Evolutionary conservation across 768 basidiomycete genomes (phyloP).

Genomic region (Krasilnikovozyma curviuscula): DNA sequence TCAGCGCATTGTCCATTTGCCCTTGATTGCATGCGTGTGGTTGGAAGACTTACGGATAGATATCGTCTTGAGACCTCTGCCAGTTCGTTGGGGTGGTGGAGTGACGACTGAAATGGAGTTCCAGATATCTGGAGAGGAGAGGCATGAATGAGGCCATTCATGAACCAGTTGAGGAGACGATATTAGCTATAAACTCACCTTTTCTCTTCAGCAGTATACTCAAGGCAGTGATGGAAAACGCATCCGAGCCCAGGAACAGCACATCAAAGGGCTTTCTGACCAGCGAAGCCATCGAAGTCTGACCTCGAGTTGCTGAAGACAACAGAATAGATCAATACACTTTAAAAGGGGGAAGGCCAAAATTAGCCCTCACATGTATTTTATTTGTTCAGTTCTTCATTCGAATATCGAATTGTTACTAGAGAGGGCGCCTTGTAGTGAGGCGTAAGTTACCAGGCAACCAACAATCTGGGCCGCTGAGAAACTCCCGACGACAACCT

Average conservation of each 20-base stretch:
- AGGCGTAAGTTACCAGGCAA: no score
- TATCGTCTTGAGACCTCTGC: slow-evolving; percentile 37
- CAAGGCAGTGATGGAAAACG: slow-evolving; percentile 62
- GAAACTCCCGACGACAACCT: no score
- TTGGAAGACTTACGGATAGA: slow-evolving; percentile 11
- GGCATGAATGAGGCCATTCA: neutral
- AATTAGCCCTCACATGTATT: no score
- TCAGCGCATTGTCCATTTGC: neutral
- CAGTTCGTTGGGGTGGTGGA: slow-evolving; percentile 45
- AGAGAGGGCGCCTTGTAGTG: no score
- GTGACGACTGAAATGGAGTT: slow-evolving; percentile 46
- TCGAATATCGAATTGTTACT: no score
- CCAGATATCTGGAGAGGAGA: slow-evolving; percentile 48
- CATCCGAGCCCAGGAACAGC: slow-evolving; percentile 72
- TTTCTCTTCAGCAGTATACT: slow-evolving; percentile 40
- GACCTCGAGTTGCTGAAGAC: no score
- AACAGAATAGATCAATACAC: no score
- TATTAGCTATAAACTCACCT: slow-evolving; percentile 33
- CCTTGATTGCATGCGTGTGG: slow-evolving; percentile 38
- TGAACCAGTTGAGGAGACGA: neutral
- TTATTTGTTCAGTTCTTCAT: no score
- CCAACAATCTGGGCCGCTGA: no score
- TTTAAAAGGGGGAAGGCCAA: no score
- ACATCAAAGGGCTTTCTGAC: slow-evolving; percentile 48
- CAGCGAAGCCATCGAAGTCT: no score